Evolutionary conservation across 805 yeast species (phyloP).

Genomic region (Naumovozyma baii): DNA sequence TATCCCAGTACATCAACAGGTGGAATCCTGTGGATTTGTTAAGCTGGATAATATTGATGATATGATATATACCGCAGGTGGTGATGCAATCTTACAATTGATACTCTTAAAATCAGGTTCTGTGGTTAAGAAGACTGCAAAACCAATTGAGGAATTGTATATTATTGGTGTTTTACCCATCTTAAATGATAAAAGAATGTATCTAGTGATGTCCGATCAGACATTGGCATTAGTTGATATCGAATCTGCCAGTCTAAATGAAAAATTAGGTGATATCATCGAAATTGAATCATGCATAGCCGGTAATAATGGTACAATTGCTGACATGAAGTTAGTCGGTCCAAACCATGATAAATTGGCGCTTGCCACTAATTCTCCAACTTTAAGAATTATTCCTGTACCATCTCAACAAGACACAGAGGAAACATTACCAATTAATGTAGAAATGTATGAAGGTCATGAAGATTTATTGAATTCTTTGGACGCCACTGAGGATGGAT

Average conservation of each 20-base stretch:
- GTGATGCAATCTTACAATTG: conserved; percentile 54
- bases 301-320: conserved; percentile 92
- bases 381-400: conserved; percentile 59
- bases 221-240: conserved; percentile 49
- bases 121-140: conserved; percentile 32
- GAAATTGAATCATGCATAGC: conserved; percentile 51
- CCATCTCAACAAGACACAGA: conserved; percentile 2
- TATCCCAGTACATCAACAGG: conserved; percentile 61
- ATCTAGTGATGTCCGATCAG: conserved; percentile 73
- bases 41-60: conserved; percentile 19
- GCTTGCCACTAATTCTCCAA: conserved; percentile 88
- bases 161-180: conserved; percentile 49
- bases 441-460: conserved; percentile 68
- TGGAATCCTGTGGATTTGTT: conserved; percentile 61
- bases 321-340: conserved; percentile 75
- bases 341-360: conserved; percentile 52
- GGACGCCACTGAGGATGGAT: conserved; percentile 70
- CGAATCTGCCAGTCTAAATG: conserved; percentile 21
- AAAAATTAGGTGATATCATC: conserved; percentile 29
- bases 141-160: conserved; percentile 65
- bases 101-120: conserved; percentile 48
- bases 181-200: conserved; percentile 25
- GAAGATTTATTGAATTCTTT: conserved; percentile 72
- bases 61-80: conserved; percentile 66
- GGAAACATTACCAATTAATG: conserved; percentile 39